A percentile compares a stretch with the other conserved stretches of the same genome.
Evolutionary conservation across 148 eudicot species (phyloP).

Genomic region (Talinum fruticosum): DNA sequence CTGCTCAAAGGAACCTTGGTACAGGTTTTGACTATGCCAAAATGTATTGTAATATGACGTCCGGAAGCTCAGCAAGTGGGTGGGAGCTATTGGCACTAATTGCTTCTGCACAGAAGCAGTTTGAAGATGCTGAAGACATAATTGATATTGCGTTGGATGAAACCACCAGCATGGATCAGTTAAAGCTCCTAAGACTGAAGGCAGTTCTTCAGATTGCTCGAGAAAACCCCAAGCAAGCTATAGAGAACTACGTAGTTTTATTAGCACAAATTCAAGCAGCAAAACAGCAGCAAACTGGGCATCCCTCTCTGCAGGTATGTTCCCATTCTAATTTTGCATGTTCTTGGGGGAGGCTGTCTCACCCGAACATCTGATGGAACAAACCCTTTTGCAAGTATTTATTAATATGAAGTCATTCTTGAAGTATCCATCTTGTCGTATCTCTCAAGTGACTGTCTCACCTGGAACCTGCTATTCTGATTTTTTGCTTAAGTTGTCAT

Average conservation of each 20-base stretch:
- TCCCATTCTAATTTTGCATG: not conserved
- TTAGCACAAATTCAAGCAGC: slow-evolving; percentile 64
- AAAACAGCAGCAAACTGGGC: slow-evolving; percentile 29
- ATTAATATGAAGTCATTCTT: not conserved
- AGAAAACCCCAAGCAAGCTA: slow-evolving; percentile 77
- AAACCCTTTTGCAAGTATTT: no score
- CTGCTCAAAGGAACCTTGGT: slow-evolving; percentile 63
- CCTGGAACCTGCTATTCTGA: no score
- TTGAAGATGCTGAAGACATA: slow-evolving; percentile 77
- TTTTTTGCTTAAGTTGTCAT: no score
- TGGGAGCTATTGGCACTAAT: slow-evolving; percentile 72
- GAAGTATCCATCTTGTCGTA: not conserved
- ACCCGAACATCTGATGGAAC: not conserved
- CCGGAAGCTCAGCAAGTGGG: slow-evolving; percentile 54
- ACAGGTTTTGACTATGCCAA: slow-evolving; percentile 56
- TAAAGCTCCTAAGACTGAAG: slow-evolving; percentile 65
- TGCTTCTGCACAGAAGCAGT: slow-evolving; percentile 70
- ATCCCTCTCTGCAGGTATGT: slow-evolving; percentile 39
- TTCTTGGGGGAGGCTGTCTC: not conserved
- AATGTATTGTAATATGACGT: slow-evolving; percentile 55
- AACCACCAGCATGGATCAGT: slow-evolving; percentile 48
- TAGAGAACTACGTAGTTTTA: slow-evolving; percentile 66
- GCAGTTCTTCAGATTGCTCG: slow-evolving; percentile 67
- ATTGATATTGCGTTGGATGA: slow-evolving; percentile 83
- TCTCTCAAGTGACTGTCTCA: not conserved